Evolutionary conservation across 169 alveolate genomes (phyloP).

Genomic region (Eimeria praecox): DNA sequence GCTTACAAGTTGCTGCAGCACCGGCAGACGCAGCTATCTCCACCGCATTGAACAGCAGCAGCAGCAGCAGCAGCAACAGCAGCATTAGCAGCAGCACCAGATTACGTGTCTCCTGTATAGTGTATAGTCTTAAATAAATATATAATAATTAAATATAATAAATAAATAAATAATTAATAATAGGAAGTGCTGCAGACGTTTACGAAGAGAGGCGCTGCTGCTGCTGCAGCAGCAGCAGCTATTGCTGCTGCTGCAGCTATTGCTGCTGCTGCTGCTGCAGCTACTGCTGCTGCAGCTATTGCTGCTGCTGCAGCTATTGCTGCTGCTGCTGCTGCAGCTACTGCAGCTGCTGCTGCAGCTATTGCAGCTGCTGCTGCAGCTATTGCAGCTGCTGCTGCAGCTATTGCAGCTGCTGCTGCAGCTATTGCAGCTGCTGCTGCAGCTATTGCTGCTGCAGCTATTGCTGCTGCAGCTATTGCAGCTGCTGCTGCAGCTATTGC

Average conservation of each 20-base stretch:
- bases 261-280: background rate
- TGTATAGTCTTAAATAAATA: too few relatives aligned
- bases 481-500: constrained; percentile 25
- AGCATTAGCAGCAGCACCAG: too few relatives aligned
- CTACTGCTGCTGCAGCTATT: background rate
- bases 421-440: background rate
- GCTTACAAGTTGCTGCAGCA: too few relatives aligned
- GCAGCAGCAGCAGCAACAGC: too few relatives aligned
- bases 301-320: background rate
- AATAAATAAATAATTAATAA: too few relatives aligned
- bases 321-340: background rate
- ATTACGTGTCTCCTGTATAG: too few relatives aligned
- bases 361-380: background rate
- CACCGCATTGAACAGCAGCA: too few relatives aligned
- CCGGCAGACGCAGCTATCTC: too few relatives aligned
- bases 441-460: background rate
- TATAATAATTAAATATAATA: too few relatives aligned
- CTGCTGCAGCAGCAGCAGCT: too few relatives aligned
- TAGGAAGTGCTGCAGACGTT: too few relatives aligned
- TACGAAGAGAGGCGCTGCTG: too few relatives aligned
- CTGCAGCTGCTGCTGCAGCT: background rate
- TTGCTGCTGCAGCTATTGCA: background rate
- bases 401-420: constrained; percentile 4
- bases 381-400: background rate
- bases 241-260: background rate